Evolutionary conservation across 169 alveolate species (phyloP).

Genomic region (Amoebophrya sp.): DNA sequence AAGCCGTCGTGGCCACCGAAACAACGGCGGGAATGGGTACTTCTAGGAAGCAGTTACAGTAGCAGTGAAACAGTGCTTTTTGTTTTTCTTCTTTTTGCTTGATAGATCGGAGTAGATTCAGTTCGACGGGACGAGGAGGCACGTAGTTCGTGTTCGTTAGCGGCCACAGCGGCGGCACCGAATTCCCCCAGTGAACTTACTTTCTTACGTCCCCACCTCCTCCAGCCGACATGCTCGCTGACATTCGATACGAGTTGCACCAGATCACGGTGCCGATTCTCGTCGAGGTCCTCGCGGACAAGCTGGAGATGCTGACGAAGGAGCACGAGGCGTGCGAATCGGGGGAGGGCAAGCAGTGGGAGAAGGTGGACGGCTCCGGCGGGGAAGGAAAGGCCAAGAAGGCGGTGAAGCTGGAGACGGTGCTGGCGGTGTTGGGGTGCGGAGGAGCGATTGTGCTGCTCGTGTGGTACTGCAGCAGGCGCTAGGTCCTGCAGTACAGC

Average conservation of each 20-base stretch:
- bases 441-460: not conserved
- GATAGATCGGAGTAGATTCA: too few relatives aligned
- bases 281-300: not conserved
- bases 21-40: not conserved
- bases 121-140: too few relatives aligned
- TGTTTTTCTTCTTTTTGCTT: too few relatives aligned
- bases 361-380: not conserved
- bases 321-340: not conserved
- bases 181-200: too few relatives aligned
- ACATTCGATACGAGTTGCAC: not conserved
- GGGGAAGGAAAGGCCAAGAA: not conserved
- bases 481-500: too few relatives aligned
- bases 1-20: not conserved
- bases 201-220: too few relatives aligned
- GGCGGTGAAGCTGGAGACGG: not conserved
- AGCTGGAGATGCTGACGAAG: not conserved
- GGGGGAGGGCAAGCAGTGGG: not conserved
- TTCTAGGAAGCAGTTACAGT: too few relatives aligned
- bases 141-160: too few relatives aligned
- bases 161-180: too few relatives aligned
- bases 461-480: not conserved
- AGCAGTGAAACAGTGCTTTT: not conserved
- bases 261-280: conserved; percentile 3
- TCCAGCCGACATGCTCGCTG: conserved; percentile 1
- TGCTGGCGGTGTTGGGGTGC: not conserved